phyloP scores from a whole-genome alignment of 2,329 filamentous ascomycete genomes.

The Xylariaceae sp. region DNA sequence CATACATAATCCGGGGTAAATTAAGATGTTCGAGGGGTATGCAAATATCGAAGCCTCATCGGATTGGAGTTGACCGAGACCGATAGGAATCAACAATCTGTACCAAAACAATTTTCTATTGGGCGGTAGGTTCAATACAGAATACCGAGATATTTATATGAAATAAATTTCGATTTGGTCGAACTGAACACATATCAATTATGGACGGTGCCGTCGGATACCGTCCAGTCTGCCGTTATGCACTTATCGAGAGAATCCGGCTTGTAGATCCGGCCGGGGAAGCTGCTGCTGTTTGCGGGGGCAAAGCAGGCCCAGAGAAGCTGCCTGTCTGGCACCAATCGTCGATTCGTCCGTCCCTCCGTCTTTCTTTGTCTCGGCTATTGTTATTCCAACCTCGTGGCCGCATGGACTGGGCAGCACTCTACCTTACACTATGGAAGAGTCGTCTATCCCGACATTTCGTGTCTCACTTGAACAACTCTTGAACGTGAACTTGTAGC shows the following conservation, averaged over 20 bases:
- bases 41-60: not conserved
- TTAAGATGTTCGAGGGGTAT: not conserved
- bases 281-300: not conserved
- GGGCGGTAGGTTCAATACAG: no score
- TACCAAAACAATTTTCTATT: no score
- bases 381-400: not conserved
- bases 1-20: conserved; percentile 7
- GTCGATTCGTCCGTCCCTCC: not conserved
- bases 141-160: no score
- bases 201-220: no score
- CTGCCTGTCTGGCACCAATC: not conserved
- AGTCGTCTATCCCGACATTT: not conserved
- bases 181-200: no score
- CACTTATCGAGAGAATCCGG: not conserved
- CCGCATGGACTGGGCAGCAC: not conserved
- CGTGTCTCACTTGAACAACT: not conserved
- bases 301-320: not conserved
- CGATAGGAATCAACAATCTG: no score
- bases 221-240: not conserved
- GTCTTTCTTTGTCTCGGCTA: not conserved
- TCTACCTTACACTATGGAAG: not conserved
- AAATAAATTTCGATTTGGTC: no score
- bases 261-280: no score
- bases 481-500: not conserved
- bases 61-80: not conserved